Evolutionary conservation across 2,329 filamentous ascomycete species (phyloP).

Genomic region (Fusarium neocosmosporiellum): DNA sequence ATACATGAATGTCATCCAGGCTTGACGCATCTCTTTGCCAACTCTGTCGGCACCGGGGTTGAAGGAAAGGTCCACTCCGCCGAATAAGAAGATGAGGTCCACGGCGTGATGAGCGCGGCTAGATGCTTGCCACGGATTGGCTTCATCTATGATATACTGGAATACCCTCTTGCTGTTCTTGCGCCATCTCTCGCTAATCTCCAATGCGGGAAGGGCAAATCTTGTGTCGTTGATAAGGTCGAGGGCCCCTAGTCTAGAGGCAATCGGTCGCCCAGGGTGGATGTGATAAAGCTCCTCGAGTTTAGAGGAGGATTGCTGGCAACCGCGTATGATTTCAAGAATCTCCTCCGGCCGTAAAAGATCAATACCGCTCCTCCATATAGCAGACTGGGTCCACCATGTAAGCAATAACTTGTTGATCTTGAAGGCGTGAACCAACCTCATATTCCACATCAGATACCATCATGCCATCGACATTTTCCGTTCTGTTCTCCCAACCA

Average conservation of each 20-base stretch:
- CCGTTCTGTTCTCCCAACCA: slow-evolving; percentile 49
- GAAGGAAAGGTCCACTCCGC: slow-evolving; percentile 51
- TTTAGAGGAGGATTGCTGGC: slow-evolving; percentile 43
- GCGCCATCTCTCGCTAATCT: slow-evolving; percentile 26
- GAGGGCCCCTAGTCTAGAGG: slow-evolving; percentile 54
- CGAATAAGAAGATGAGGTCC: slow-evolving; percentile 58
- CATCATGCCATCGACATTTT: slow-evolving; percentile 51
- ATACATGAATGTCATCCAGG: slow-evolving; percentile 54
- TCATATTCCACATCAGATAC: slow-evolving; percentile 58
- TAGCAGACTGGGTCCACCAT: slow-evolving; percentile 48
- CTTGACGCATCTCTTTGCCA: slow-evolving; percentile 51
- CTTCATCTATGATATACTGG: slow-evolving; percentile 56
- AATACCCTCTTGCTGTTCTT: slow-evolving; percentile 43
- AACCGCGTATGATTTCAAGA: slow-evolving; percentile 45
- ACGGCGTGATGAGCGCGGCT: slow-evolving; percentile 60
- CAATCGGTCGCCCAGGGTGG: slow-evolving; percentile 50
- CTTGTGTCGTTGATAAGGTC: slow-evolving; percentile 51
- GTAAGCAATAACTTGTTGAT: not conserved
- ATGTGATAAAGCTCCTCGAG: slow-evolving; percentile 56
- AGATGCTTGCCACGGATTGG: slow-evolving; percentile 60
- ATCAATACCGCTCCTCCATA: slow-evolving; percentile 57
- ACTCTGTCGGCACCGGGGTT: slow-evolving; percentile 48
- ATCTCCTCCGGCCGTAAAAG: slow-evolving; percentile 48
- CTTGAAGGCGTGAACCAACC: slow-evolving; percentile 36
- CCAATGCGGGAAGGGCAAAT: slow-evolving; percentile 44